Evolutionary conservation across 495 filamentous ascomycete species (phyloP).

Genomic region (Trichocladium antarcticum): DNA sequence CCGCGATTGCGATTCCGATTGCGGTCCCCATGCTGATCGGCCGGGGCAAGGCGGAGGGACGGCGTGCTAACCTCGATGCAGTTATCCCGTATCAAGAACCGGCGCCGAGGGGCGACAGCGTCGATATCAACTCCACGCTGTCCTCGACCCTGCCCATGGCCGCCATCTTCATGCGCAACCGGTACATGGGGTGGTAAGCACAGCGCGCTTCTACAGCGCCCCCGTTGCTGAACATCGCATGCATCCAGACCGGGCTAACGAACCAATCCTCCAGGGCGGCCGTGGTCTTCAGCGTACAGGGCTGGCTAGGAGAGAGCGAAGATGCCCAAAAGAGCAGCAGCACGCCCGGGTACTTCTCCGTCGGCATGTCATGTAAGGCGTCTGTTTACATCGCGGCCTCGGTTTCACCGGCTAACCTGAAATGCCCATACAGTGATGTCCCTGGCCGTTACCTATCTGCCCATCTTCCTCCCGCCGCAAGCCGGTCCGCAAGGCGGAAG

Average conservation of each 20-base stretch:
- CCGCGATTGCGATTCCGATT: neutral
- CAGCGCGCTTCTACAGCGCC: neutral
- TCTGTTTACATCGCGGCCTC: neutral
- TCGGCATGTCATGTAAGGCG: constrained; percentile 71
- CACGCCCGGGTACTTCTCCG: constrained; percentile 74
- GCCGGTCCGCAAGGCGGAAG: constrained; percentile 21
- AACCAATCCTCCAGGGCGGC: constrained; percentile 48
- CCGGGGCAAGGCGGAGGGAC: neutral
- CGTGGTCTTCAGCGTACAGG: constrained; percentile 72
- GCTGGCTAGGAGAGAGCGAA: constrained; percentile 74
- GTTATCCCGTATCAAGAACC: constrained; percentile 44
- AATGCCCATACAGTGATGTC: constrained; percentile 54
- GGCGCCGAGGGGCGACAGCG: constrained; percentile 32
- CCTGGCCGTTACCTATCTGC: constrained; percentile 70
- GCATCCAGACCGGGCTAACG: neutral
- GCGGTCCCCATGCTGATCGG: neutral
- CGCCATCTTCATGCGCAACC: constrained; percentile 84
- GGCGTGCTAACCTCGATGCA: constrained; percentile 11
- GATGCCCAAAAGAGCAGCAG: constrained; percentile 54
- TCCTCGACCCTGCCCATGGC: constrained; percentile 85
- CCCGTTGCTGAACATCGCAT: no score
- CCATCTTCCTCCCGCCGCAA: constrained; percentile 64
- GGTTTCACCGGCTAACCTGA: constrained; percentile 11
- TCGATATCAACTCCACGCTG: constrained; percentile 53
- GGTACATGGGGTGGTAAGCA: constrained; percentile 75